Evolutionary conservation across 2,329 filamentous ascomycete genomes (phyloP), one percentile per base, ranked within the genome.

Genomic region (Calonectria pseudoreteaudii): DNA sequence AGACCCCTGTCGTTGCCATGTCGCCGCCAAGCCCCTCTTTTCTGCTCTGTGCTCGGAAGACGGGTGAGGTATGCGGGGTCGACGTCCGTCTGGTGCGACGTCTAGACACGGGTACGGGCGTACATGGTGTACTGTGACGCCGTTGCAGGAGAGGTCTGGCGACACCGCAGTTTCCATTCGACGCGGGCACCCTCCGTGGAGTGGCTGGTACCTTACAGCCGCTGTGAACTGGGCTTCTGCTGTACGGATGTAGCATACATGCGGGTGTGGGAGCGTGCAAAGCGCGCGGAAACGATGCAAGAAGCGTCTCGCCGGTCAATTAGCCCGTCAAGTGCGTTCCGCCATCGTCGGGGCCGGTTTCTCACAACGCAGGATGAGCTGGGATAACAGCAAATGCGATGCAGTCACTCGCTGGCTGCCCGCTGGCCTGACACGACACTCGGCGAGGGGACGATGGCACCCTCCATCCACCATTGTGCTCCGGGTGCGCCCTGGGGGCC

Each of bases 201-300:
- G 56, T 76, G 75, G 71, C 47, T 67, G 71, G 78, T 80, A 77
- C 79, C 79, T 80, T 79, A 75, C 78, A 79, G 77, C 74, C 75
- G 47, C 49, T 65, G 68, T 53, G 60, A 44, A 64, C 60, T 23
- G 38, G 26, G 28, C 26, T 53, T 53, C 47, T 58, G 72, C 23
- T 69, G 66, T 67, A 36, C 50, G 58, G 30, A 38, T 66, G 44
- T 44, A 31, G 41, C 34, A 53, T 49, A 38, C 65, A 16, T 23
- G 41, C 65, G 66, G 69, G 66, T 73, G 68, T 69, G 70, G 60
- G 31, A 38, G 31, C 28, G 56, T 60, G 56, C 34, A 60, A 60
- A 60, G 56, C 31, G 56, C 56, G 50, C 14, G 50, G 34, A 36
- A 52, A 23, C 38, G 52, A 49, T 50, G 77, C 68, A 73, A 72